Base-by-base conservation (phyloP, 805 yeast genomes). In the Candida chilensis region DNA sequence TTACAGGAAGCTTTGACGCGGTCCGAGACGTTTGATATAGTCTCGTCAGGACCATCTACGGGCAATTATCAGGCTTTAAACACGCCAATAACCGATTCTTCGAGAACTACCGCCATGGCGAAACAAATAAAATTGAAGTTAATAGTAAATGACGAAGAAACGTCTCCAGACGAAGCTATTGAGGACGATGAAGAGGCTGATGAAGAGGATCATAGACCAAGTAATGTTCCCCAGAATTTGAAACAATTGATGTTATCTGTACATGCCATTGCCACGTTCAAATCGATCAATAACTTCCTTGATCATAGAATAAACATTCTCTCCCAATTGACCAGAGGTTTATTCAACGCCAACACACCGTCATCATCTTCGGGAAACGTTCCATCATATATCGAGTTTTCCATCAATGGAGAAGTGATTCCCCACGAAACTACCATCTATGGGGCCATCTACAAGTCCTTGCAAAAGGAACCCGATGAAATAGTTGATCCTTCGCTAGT, bases 1-100 rank as follows among this genome's bases (percentile, higher is more conserved):
- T 54, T 86, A 12, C 92, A 85, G 37, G 87, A 82, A 33, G 74
- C 84, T 0, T 52, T 86, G 15, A 74, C 84, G 1, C 65, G 94
- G 41, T 63, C 75, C 0, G 96, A 87, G 47, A 60, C 78, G 0
- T 83, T 86, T 48, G 80, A 75, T 24, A 72, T 86, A 12, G 49
- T 68, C 2, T 60, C 71, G 0, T 54, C 73, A 44, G 83, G 69
- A 10, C 38, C 28, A 12, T 36, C 40, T 5, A 29, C 40, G 3
- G n/a, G n/a, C n/a, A n/a, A n/a, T n/a, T n/a, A n/a, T n/a, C n/a
- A n/a, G n/a, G n/a, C n/a, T n/a, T n/a, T n/a, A n/a, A n/a, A n/a
- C n/a, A n/a, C 44, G 4, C 33, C 30, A n/a, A 26, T 44, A 4
- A 17, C n/a, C 17, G 22, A 27, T 5, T 39, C 32, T 17, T 36